These are phyloP conservation scores for Coprinopsis marcescibilis DNA, from an alignment of 768 basidiomycete species.

Conservation along the genomic window DNA sequence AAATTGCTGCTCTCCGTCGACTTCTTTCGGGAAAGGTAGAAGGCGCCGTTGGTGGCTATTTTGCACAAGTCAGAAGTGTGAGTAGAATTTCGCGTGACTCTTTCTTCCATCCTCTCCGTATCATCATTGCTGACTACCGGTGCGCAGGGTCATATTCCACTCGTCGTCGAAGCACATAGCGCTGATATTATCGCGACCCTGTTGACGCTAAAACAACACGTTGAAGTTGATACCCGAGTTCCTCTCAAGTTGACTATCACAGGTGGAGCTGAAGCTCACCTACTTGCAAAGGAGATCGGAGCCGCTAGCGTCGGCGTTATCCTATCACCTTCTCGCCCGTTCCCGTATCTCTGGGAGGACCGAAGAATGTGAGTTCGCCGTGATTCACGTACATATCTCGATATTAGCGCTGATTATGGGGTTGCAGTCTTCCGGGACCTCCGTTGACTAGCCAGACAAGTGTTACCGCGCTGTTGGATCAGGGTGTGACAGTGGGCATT, in stretches of 20 bases:
- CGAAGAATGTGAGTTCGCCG: conserved; percentile 49
- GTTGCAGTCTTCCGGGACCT: conserved; percentile 55
- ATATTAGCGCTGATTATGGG: conserved; percentile 11
- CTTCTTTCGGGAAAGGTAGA: conserved; percentile 45
- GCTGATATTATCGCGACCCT: conserved; percentile 82
- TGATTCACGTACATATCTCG: background rate
- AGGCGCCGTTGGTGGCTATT: conserved; percentile 37
- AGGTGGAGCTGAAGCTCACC: conserved; percentile 61
- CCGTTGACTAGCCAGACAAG: conserved; percentile 54
- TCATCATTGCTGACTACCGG: background rate
- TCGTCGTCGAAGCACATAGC: conserved; percentile 69
- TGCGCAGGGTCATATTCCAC: conserved; percentile 56
- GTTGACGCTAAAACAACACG: conserved; percentile 60
- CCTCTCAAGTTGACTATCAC: conserved; percentile 54
- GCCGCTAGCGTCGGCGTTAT: conserved; percentile 43
- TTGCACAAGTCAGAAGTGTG: conserved; percentile 41
- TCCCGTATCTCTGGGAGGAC: conserved; percentile 69
- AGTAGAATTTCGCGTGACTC: conserved; percentile 11
- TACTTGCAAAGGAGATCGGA: conserved; percentile 64
- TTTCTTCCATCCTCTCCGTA: background rate
- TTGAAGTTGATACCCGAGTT: conserved; percentile 40
- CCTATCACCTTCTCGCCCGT: conserved; percentile 54
- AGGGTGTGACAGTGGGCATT: conserved; percentile 70
- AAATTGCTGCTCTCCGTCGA: conserved; percentile 67
- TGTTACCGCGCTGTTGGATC: conserved; percentile 54